Percentiles rank a stretch among this genome's conserved stretches.
Evolutionary conservation across 2,329 filamentous ascomycete species (phyloP).

Genomic region (Teratosphaeria viscida): DNA sequence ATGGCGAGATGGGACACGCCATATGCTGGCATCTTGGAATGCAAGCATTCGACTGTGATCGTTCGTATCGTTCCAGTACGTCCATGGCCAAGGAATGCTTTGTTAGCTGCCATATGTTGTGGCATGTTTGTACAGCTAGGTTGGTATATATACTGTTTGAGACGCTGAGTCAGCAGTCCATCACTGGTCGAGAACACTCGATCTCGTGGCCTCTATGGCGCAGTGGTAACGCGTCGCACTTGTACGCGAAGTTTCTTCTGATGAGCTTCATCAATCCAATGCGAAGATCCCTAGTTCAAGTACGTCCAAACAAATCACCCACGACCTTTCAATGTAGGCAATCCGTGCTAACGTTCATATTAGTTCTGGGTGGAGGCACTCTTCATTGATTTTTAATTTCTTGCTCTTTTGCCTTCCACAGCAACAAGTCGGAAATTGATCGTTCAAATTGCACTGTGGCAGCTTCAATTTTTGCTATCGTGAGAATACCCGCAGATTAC

Average conservation of each 20-base stretch:
- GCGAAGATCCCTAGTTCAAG: slow-evolving; percentile 2
- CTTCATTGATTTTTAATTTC: background rate
- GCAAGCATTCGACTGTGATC: too few relatives aligned
- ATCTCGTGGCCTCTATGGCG: background rate
- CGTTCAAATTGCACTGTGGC: background rate
- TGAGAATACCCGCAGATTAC: too few relatives aligned
- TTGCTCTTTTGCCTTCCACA: background rate
- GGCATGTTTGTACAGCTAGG: background rate
- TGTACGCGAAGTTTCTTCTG: background rate
- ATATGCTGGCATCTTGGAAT: too few relatives aligned
- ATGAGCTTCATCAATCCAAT: background rate
- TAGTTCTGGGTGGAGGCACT: slow-evolving; percentile 1
- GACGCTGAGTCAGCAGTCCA: background rate
- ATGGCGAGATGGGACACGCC: too few relatives aligned
- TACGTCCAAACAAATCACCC: background rate
- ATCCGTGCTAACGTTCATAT: too few relatives aligned
- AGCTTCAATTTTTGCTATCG: too few relatives aligned
- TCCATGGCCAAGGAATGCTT: too few relatives aligned
- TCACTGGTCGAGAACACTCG: background rate
- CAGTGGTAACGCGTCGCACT: slow-evolving; percentile 3
- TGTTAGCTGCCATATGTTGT: too few relatives aligned
- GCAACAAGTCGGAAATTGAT: background rate
- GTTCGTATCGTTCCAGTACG: too few relatives aligned
- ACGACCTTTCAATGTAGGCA: too few relatives aligned
- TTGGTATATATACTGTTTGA: background rate